Percentiles rank a stretch among this genome's conserved stretches.
phyloP scores from a whole-genome alignment of 495 filamentous ascomycete genomes.

The Hypomontagnella submonticulosa region DNA sequence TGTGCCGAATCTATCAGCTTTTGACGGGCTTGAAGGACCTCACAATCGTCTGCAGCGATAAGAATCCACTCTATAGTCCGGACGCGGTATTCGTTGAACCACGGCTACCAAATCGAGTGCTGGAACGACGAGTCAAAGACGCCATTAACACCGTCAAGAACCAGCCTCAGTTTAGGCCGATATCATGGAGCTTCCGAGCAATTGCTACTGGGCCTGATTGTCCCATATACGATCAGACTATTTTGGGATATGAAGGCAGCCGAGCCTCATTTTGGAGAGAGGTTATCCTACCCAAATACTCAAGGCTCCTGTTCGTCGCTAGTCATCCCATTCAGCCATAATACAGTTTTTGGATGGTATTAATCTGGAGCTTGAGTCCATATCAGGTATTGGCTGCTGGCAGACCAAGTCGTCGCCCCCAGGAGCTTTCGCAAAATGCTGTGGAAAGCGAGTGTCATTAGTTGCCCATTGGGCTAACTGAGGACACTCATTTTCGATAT shows the following conservation, averaged over 20 bases:
- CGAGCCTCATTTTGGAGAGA: slow-evolving; percentile 21
- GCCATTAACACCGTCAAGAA: slow-evolving; percentile 14
- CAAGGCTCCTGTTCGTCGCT: too few relatives aligned
- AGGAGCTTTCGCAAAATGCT: too few relatives aligned
- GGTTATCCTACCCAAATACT: slow-evolving; percentile 12
- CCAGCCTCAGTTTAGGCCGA: slow-evolving; percentile 13
- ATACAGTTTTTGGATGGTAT: too few relatives aligned
- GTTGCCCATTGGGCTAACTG: too few relatives aligned
- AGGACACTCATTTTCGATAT: too few relatives aligned
- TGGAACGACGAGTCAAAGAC: slow-evolving; percentile 33
- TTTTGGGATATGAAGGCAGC: slow-evolving; percentile 30
- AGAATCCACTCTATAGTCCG: slow-evolving; percentile 34
- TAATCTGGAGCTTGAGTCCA: too few relatives aligned
- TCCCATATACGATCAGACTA: slow-evolving; percentile 18
- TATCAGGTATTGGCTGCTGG: too few relatives aligned
- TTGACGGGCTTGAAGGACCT: slow-evolving; percentile 37
- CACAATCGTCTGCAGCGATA: slow-evolving; percentile 41
- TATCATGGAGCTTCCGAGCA: slow-evolving; percentile 29
- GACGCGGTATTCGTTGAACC: slow-evolving; percentile 40
- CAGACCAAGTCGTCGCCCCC: too few relatives aligned
- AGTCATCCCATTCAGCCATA: too few relatives aligned
- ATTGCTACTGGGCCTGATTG: slow-evolving; percentile 31
- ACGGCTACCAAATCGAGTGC: slow-evolving; percentile 16
- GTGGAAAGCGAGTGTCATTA: too few relatives aligned
- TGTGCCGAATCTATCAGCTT: slow-evolving; percentile 21